Evolutionary conservation across 1,139 yeast genomes (phyloP).

Genomic region (Candida sanyaensis): DNA sequence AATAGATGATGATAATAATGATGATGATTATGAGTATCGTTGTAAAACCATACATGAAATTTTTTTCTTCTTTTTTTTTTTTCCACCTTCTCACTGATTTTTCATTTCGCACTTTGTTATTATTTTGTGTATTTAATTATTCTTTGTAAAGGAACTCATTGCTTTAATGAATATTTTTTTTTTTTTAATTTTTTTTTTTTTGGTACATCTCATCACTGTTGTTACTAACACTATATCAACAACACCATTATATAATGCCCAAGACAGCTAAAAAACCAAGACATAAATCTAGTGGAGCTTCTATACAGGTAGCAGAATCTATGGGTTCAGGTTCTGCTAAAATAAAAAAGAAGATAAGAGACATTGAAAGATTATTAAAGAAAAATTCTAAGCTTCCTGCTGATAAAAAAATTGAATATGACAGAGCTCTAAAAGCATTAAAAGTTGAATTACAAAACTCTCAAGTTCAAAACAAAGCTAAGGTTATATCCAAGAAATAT

Average conservation of each 20-base stretch:
- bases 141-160: neutral
- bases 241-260: constrained; percentile 11
- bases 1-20: no score
- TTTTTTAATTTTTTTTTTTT: neutral
- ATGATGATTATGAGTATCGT: no score
- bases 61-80: neutral
- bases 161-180: neutral
- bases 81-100: no score
- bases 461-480: constrained; percentile 50
- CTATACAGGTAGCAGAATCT: constrained; percentile 30
- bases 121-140: no score
- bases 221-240: neutral
- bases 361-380: constrained; percentile 69
- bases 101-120: neutral
- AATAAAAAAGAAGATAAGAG: constrained; percentile 84
- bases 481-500: constrained; percentile 71
- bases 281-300: constrained; percentile 12
- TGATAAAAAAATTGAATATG: constrained; percentile 75
- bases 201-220: neutral
- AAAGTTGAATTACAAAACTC: constrained; percentile 64
- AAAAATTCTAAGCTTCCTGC: constrained; percentile 65
- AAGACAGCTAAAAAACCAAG: constrained; percentile 9
- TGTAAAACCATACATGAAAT: neutral
- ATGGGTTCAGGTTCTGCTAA: constrained; percentile 48
- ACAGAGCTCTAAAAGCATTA: constrained; percentile 80